These are phyloP conservation scores for Phytomonas sp. DNA, from an alignment of 208 protist species.

Conservation along the genomic window DNA sequence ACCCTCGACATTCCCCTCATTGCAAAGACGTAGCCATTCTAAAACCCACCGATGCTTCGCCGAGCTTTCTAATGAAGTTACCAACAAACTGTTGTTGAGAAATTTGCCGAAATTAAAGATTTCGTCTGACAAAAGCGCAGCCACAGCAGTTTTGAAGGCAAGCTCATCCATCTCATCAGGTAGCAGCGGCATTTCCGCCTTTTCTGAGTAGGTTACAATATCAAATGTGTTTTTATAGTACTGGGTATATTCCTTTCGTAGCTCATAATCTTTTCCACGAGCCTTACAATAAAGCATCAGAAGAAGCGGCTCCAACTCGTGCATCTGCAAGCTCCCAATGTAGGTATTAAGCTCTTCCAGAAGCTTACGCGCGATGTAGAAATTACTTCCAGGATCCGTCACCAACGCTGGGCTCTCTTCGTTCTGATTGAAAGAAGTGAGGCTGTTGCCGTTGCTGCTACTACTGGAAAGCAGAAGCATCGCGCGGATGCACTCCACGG, in stretches of 20 bases:
- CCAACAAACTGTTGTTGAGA: slow-evolving; percentile 58
- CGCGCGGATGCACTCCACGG: slow-evolving; percentile 73
- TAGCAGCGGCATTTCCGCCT: slow-evolving; percentile 64
- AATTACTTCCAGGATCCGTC: slow-evolving; percentile 29
- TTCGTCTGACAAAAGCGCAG: slow-evolving; percentile 72
- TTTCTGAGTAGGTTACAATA: slow-evolving; percentile 60
- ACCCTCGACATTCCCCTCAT: slow-evolving; percentile 64
- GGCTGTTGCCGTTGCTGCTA: neutral
- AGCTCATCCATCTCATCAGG: slow-evolving; percentile 47
- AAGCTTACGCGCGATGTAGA: slow-evolving; percentile 59
- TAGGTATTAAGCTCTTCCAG: slow-evolving; percentile 67
- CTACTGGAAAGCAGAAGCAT: slow-evolving; percentile 61
- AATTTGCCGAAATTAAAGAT: slow-evolving; percentile 87
- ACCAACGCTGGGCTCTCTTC: slow-evolving; percentile 22
- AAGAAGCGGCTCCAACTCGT: slow-evolving; percentile 81
- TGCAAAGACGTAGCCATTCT: slow-evolving; percentile 64
- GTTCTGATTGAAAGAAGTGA: neutral
- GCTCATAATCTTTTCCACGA: slow-evolving; percentile 82
- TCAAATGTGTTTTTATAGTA: slow-evolving; percentile 85
- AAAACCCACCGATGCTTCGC: slow-evolving; percentile 52
- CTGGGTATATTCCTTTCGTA: slow-evolving; percentile 64
- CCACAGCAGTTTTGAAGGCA: slow-evolving; percentile 65
- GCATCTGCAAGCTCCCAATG: slow-evolving; percentile 62
- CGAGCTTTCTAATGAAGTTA: slow-evolving; percentile 21
- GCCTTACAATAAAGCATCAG: slow-evolving; percentile 59